Percentiles rank a stretch among this genome's conserved stretches.
Conservation (phyloP, 768 basidiomycete species). For the Tulasnella sp. region DNA sequence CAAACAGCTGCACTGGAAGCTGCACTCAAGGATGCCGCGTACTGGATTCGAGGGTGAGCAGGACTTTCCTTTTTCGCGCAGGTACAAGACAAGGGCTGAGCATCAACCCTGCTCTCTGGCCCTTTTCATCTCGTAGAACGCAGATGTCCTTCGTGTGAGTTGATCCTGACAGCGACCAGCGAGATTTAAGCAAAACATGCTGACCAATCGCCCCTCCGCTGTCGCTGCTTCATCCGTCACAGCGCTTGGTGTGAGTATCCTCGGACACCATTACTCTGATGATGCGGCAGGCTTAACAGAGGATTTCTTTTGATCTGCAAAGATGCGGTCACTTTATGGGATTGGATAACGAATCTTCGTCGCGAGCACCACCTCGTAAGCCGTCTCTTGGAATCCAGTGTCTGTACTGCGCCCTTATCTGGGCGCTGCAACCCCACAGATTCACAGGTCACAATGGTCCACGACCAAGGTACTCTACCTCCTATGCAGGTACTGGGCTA, state of each 20-base stretch:
- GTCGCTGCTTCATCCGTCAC: background rate
- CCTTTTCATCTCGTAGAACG: background rate
- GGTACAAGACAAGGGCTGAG: too few relatives aligned
- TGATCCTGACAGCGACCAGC: background rate
- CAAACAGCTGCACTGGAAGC: too few relatives aligned
- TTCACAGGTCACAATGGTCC: constrained; percentile 6
- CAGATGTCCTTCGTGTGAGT: too few relatives aligned
- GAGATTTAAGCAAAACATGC: too few relatives aligned
- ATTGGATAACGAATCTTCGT: constrained; percentile 3
- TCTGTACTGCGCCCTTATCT: background rate
- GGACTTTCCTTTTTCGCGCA: too few relatives aligned
- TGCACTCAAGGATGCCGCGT: too few relatives aligned
- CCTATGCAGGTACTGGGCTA: constrained; percentile 9
- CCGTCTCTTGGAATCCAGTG: background rate
- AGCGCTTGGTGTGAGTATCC: constrained; percentile 11
- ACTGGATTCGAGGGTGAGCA: too few relatives aligned
- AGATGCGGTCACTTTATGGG: constrained; percentile 12
- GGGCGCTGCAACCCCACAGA: background rate
- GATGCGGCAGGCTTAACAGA: background rate
- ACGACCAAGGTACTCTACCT: constrained; percentile 12
- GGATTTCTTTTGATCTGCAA: background rate
- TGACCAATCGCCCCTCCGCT: too few relatives aligned
- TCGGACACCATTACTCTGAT: background rate
- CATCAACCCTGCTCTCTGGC: too few relatives aligned
- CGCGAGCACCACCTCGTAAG: constrained; percentile 7